Base-by-base conservation (phyloP, 2,329 filamentous ascomycete species). In the Pyrenophora graminea region DNA sequence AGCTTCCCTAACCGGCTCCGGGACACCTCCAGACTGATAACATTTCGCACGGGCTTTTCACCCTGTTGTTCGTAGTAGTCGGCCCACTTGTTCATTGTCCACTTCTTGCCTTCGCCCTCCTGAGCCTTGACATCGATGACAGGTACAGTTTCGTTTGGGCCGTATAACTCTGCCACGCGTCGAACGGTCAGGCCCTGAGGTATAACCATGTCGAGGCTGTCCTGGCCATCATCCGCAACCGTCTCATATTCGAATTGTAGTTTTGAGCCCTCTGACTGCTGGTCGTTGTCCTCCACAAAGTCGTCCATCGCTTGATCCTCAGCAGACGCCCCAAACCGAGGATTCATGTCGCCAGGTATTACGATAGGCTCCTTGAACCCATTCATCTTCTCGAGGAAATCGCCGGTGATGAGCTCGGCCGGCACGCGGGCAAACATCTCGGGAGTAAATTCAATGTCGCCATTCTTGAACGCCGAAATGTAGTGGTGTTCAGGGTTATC, bases 81-180 rank as follows among this genome's bases (percentile, higher is more conserved):
- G 6, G 84, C 84, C 83, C 85, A 87, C 66, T 84, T 82, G 49
- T 79, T 77, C 74, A 88, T 82, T 27, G 81, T 85, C 84, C 84
- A 88, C 56, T 80, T 80, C 58, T 82, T 84, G 51, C 82, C 84
- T 60, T 84, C 81, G 6, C 83, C 84, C 60, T 86, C 84, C 59
- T 88, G 85, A 7, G 84, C 84, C 63, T 88, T 87, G 53, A 88
- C 85, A 66, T 88, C 85, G 46, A 88, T 87, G 27, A 88, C 85
- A 50, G 86, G 84, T 6, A 87, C 78, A 38, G 79, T 78, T 63
- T 85, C 83, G 38, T 85, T 82, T 4, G 79, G 79, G 0, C 85
- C 85, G 56, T 86, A 85, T 23, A 88, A 74, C 57, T 88, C 82
- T 37, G 82, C 81, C 18, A 88, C 85, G 44, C 80, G 77, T 25